Evolutionary conservation across 2,329 filamentous ascomycete genomes (phyloP), one percentile per base, ranked within the genome.

Genomic region (Tolypocladium endophyticum): DNA sequence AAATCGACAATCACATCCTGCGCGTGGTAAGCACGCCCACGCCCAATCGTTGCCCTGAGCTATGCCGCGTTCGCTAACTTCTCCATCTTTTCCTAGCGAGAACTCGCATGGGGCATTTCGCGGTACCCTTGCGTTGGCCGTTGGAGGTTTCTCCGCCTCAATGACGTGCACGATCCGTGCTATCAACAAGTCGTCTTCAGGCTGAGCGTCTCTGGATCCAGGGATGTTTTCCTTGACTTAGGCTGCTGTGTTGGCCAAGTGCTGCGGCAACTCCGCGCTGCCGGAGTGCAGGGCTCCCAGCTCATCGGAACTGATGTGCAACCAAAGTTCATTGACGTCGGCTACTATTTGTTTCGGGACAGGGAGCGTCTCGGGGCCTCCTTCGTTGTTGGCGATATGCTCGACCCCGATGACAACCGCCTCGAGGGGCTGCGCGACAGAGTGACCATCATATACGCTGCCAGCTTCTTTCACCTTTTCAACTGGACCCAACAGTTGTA

Each of bases 261-360:
- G 11, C 69, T 81, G 36, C 76, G 79, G n/a, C 77, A 80, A 64
- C 74, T 82, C 35, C 73, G 76, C 14, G 70, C 72, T 57, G 79
- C 82, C 60, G 82, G 81, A 25, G 80, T 80, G 9, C 70, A 76
- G 30, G 72, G 76, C 6, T 67, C 72, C 20, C 76, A 77, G 54
- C 69, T 85, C n/a, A 78, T 77, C 60, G 81, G 79, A 23, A 72
- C 74, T 4, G 81, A 84, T 61, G 62, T 81, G 3, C 74, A 79
- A 52, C 64, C 73, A 25, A 72, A 72, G n/a, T 82, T 85, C 63
- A 74, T 85, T 58, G 75, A 82, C 14, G 69, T 82, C n/a, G 83
- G 83, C 35, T 85, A 86, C 68, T 82, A 87, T 58, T 74, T 89
- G 25, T 89, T 88, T 71, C 76, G 78, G 54, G 87, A 88, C 62